Evolutionary conservation across 2,329 filamentous ascomycete species (phyloP).

Genomic region (Cladosporium sp.): DNA sequence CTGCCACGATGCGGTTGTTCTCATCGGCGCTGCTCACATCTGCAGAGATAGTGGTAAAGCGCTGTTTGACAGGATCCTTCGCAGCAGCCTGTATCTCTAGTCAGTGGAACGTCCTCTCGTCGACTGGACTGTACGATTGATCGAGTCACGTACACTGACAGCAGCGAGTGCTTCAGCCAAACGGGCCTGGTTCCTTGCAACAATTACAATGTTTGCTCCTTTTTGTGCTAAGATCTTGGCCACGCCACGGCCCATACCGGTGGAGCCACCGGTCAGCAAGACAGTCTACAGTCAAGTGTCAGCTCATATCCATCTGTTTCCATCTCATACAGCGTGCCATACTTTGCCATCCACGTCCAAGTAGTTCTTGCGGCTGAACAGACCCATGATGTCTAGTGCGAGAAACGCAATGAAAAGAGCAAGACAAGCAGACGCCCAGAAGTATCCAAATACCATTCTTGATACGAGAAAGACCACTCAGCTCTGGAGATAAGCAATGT

Average conservation of each 20-base stretch:
- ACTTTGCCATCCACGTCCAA: conserved; percentile 86
- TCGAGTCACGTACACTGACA: conserved; percentile 55
- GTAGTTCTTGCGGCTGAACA: conserved; percentile 68
- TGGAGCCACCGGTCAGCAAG: conserved; percentile 85
- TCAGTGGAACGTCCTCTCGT: background rate
- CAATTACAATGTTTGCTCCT: conserved; percentile 83
- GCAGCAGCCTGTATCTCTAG: conserved; percentile 59
- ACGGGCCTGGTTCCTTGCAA: conserved; percentile 74
- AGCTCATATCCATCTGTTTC: background rate
- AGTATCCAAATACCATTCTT: conserved; percentile 40
- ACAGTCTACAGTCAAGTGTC: conserved; percentile 63
- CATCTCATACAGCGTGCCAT: conserved; percentile 32
- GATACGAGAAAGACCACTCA: background rate
- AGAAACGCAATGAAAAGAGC: conserved; percentile 40
- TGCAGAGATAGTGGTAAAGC: conserved; percentile 79
- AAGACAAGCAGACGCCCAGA: conserved; percentile 39
- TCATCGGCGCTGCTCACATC: conserved; percentile 74
- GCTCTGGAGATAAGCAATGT: background rate
- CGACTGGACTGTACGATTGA: conserved; percentile 12
- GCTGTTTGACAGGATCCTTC: conserved; percentile 65
- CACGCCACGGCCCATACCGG: conserved; percentile 82
- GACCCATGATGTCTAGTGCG: conserved; percentile 61
- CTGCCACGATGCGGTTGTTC: conserved; percentile 66
- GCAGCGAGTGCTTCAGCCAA: conserved; percentile 69
- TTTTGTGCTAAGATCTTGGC: conserved; percentile 74